These are phyloP conservation scores for Coemansia umbellata DNA, from an alignment of 192 early-diverging fungal genomes.

Conservation along the genomic window DNA sequence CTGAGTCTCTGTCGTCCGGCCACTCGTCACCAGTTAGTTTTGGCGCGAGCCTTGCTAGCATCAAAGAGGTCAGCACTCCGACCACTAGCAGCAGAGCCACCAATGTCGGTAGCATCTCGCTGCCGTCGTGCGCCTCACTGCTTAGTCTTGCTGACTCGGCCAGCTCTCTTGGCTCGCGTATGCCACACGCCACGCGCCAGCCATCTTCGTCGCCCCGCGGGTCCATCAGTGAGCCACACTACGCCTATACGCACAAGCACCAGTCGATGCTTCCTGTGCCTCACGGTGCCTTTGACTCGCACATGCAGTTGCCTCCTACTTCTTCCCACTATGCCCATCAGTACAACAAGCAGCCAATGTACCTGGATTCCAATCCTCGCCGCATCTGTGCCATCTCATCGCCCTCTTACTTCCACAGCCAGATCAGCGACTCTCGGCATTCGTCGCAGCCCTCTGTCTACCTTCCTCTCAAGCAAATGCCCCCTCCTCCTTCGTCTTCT, in stretches of 20 bases:
- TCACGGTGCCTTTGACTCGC: slow-evolving; percentile 4
- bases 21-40: slow-evolving; percentile 9
- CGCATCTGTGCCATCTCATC: slow-evolving; percentile 13
- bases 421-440: slow-evolving; percentile 7
- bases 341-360: slow-evolving; percentile 5
- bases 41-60: slow-evolving; percentile 1
- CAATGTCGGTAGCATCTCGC: slow-evolving; percentile 15
- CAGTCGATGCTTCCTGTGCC: slow-evolving; percentile 6
- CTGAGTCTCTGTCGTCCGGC: slow-evolving; percentile 8
- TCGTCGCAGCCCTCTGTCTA: slow-evolving; percentile 7
- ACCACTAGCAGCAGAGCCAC: not conserved
- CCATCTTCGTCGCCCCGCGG: slow-evolving; percentile 7
- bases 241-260: not conserved
- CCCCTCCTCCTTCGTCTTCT: not conserved
- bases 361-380: slow-evolving; percentile 5
- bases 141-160: slow-evolving; percentile 38
- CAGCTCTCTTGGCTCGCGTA: not conserved
- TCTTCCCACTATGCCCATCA: not conserved
- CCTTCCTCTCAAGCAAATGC: slow-evolving; percentile 4
- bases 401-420: slow-evolving; percentile 17
- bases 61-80: not conserved
- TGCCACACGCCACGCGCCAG: not conserved
- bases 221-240: not conserved
- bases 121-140: slow-evolving; percentile 49
- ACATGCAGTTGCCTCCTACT: not conserved